Evolutionary conservation across 2,329 filamentous ascomycete genomes (phyloP).

Genomic region (Alternaria panax): DNA sequence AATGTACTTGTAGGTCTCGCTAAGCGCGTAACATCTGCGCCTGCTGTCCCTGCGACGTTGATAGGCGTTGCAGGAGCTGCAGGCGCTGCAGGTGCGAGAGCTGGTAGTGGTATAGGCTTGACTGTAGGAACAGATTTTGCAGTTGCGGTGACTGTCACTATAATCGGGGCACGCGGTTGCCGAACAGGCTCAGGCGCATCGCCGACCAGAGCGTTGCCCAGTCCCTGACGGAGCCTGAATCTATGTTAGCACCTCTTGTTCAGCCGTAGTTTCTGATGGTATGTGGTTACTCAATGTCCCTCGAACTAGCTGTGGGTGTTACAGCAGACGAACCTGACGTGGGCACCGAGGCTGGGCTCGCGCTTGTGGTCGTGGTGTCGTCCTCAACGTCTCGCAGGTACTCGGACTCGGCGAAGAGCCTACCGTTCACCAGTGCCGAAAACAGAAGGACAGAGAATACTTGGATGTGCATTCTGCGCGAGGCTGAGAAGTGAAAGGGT

Average conservation of each 20-base stretch:
- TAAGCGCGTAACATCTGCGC: background rate
- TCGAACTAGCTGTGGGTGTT: background rate
- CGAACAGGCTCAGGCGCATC: slow-evolving; percentile 6
- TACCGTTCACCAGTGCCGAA: background rate
- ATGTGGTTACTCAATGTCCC: slow-evolving; percentile 1
- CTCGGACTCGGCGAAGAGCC: background rate
- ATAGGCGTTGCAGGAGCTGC: background rate
- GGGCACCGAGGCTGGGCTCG: slow-evolving; percentile 13
- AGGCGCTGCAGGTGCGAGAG: slow-evolving; percentile 8
- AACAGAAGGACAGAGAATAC: background rate
- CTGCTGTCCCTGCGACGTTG: background rate
- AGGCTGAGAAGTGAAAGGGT: background rate
- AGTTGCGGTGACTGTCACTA: background rate
- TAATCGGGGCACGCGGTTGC: background rate
- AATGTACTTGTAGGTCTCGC: slow-evolving; percentile 9
- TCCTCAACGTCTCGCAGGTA: slow-evolving; percentile 1
- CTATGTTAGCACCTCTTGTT: background rate
- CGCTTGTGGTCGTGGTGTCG: slow-evolving; percentile 1
- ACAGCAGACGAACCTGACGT: background rate
- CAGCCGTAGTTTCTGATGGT: background rate
- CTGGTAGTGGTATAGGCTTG: slow-evolving; percentile 9
- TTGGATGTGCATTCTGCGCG: slow-evolving; percentile 1
- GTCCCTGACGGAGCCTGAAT: slow-evolving; percentile 25
- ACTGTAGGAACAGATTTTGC: slow-evolving; percentile 1
- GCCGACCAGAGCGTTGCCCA: slow-evolving; percentile 4